Conservation (phyloP, 2,329 filamentous ascomycete species). For the Botryotinia narcissicola region DNA sequence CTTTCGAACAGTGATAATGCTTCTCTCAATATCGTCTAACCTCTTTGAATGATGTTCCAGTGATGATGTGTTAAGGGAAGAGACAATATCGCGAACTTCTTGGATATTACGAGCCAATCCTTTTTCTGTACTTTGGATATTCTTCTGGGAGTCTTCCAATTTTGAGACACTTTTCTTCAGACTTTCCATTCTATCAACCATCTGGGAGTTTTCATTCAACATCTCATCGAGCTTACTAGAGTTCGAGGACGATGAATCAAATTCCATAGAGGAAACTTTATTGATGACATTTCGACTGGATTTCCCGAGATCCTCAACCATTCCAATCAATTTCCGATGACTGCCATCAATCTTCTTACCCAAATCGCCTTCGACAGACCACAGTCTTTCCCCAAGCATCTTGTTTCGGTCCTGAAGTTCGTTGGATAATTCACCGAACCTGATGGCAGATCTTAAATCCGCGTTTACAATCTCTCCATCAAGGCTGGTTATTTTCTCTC, state of each 20-base stretch:
- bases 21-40: constrained; percentile 28
- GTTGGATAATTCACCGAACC: constrained; percentile 32
- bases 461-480: constrained; percentile 26
- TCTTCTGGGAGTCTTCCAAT: constrained; percentile 24
- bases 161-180: constrained; percentile 24
- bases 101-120: constrained; percentile 25
- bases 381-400: constrained; percentile 27
- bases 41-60: constrained; percentile 23
- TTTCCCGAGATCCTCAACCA: constrained; percentile 29
- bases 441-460: constrained; percentile 29
- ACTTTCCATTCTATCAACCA: constrained; percentile 23
- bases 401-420: constrained; percentile 31
- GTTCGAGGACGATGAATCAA: constrained; percentile 19
- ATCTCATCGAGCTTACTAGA: constrained; percentile 25
- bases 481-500: constrained; percentile 24
- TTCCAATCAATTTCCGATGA: constrained; percentile 26
- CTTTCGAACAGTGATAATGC: constrained; percentile 25
- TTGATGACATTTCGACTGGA: constrained; percentile 23
- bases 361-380: constrained; percentile 28
- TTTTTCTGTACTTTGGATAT: constrained; percentile 22
- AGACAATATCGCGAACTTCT: constrained; percentile 26
- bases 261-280: constrained; percentile 24
- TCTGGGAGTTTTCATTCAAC: constrained; percentile 21
- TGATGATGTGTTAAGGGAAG: constrained; percentile 25
- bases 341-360: constrained; percentile 30